phyloP scores from a whole-genome alignment of 2,329 filamentous ascomycete genomes.

The Colletotrichum brevisporum region DNA sequence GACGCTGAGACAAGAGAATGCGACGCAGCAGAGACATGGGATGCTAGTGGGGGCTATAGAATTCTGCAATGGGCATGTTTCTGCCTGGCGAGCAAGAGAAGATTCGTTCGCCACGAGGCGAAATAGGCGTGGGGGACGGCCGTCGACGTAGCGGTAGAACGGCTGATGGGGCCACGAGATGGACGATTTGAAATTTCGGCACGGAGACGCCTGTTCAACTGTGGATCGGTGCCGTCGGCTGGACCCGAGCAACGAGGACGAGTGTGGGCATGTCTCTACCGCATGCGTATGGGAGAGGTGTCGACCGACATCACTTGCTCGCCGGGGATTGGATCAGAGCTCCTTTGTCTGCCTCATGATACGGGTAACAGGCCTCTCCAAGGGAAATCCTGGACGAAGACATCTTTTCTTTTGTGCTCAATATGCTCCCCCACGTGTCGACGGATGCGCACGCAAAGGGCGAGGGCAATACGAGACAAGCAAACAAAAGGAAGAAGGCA shows the following conservation, averaged over 20 bases:
- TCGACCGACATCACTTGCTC: not conserved
- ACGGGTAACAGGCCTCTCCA: not conserved
- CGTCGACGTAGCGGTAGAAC: constrained; percentile 11
- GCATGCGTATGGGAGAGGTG: constrained; percentile 25
- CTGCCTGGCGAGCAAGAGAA: not conserved
- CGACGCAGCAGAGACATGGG: constrained; percentile 8
- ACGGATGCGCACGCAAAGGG: not conserved
- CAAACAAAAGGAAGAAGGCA: constrained; percentile 2
- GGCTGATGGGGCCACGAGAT: constrained; percentile 17
- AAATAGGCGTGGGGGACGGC: too few relatives aligned
- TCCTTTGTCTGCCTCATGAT: constrained; percentile 23
- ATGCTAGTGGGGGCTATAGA: constrained; percentile 13
- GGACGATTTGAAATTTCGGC: constrained; percentile 1
- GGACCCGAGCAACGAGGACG: constrained; percentile 4
- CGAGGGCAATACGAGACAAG: constrained; percentile 18
- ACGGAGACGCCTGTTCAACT: constrained; percentile 5
- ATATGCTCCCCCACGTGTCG: constrained; percentile 20
- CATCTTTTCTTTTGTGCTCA: not conserved
- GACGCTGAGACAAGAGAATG: constrained; percentile 23
- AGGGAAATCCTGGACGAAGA: not conserved
- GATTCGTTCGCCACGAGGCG: constrained; percentile 31
- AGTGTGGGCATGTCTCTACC: constrained; percentile 6
- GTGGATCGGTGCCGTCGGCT: constrained; percentile 8
- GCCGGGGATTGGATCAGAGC: not conserved
- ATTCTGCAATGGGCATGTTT: constrained; percentile 32